Conservation (phyloP, 306 rosid species). For the Carpinus fangiana region DNA sequence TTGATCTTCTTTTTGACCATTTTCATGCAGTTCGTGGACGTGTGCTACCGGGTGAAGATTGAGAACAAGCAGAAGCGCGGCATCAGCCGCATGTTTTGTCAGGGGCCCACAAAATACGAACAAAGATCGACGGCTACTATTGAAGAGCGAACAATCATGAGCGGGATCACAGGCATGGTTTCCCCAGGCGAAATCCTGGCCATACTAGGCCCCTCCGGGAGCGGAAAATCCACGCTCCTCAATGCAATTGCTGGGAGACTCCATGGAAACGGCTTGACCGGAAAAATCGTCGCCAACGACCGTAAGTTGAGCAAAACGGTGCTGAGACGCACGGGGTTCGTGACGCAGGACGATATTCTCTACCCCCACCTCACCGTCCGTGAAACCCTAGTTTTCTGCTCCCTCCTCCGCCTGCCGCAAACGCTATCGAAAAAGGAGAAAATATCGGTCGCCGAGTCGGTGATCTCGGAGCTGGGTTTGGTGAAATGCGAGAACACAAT, state of each 20-base stretch:
- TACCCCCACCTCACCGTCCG: conserved; percentile 82
- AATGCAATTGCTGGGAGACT: conserved; percentile 72
- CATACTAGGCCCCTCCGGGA: conserved; percentile 84
- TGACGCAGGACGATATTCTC: conserved; percentile 76
- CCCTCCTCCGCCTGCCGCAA: conserved; percentile 73
- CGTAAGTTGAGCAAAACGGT: conserved; percentile 39
- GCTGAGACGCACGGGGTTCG: conserved; percentile 74
- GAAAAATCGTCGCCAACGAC: conserved; percentile 67
- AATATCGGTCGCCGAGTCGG: conserved; percentile 57
- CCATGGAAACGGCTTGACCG: conserved; percentile 52
- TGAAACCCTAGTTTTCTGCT: conserved; percentile 75
- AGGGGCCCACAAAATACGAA: conserved; percentile 19
- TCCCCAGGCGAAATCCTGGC: conserved; percentile 82
- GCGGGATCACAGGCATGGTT: conserved; percentile 73
- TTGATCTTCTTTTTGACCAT: background rate
- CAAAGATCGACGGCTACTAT: conserved; percentile 22
- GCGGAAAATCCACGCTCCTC: conserved; percentile 86
- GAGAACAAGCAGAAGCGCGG: conserved; percentile 32
- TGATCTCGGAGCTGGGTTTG: conserved; percentile 61
- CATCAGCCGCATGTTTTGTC: conserved; percentile 34
- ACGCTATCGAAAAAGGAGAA: conserved; percentile 35
- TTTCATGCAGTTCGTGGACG: conserved; percentile 81
- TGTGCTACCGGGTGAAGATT: conserved; percentile 54
- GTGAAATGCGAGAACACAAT: conserved; percentile 72
- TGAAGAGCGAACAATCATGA: conserved; percentile 56